Base-by-base conservation (phyloP, 2,329 filamentous ascomycete genomes). In the Colletotrichum sojae region DNA sequence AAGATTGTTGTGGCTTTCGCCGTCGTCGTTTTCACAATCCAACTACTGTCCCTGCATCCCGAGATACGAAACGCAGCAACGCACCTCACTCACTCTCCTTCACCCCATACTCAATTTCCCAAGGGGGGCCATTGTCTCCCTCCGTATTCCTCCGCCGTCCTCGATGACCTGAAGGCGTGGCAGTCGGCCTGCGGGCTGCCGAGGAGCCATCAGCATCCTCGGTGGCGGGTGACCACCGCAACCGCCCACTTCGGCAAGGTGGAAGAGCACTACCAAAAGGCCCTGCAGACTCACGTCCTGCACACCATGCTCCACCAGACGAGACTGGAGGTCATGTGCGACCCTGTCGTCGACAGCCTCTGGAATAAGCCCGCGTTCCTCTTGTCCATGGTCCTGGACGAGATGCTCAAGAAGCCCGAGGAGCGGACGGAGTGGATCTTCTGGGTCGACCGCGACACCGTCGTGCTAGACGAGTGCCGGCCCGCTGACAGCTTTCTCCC, bases 361-460 rank as follows among this genome's bases (percentile, higher is more conserved):
- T 83, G 80, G 78, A 82, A 78, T 8, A 83, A 83, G 68, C 81
- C 80, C 5, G 78, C 79, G 8, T 81, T 78, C 56, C 71, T 83
- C 8, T 71, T 82, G 40, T 76, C 78, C 22, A 73, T 82, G 13
- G 40, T 73, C 3, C 36, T 73, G n/a, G 56, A 55, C 4, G 72
- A 73, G 58, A 67, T 73, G 66, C 27, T 55, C 5, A 73, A 73
- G 40, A 63, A 66, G 13, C 13, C 45, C 3, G 49, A 67, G 12
- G 61, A 72, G 22, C 62, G 72, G 0, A 52, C 71, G 2, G 62
- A 72, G 39, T 73, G 72, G 72, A 25, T 73, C 2, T 58, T 73
- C 48, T 73, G 73, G 73, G 67, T 73, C 20, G 73, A 75, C 63
- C 67, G 70, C 16, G 73, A 75, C 46, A 70, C 71, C 16, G 69